Conservation (phyloP, 371 early-diverging fungal genomes). For the Apophysomyces variabilis region DNA sequence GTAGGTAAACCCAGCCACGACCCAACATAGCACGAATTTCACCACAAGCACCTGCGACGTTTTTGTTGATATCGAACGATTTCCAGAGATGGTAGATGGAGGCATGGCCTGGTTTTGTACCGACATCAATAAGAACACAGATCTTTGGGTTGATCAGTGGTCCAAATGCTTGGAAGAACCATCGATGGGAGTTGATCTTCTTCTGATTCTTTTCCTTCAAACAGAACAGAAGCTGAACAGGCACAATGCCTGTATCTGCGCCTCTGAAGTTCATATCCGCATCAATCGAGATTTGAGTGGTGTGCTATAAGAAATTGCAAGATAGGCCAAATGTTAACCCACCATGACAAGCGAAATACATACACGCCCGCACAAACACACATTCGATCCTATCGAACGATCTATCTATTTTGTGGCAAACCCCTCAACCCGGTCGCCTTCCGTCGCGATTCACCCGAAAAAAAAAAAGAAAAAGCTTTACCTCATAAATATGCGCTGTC, state of each 20-base stretch:
- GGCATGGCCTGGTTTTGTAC: slow-evolving; percentile 73
- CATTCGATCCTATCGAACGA: no score
- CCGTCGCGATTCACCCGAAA: no score
- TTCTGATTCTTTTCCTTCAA: slow-evolving; percentile 76
- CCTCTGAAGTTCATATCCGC: slow-evolving; percentile 64
- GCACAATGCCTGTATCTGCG: slow-evolving; percentile 70
- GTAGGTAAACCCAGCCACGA: slow-evolving; percentile 58
- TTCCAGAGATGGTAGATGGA: slow-evolving; percentile 82
- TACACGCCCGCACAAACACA: no score
- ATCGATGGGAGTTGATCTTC: slow-evolving; percentile 88
- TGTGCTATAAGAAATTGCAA: slow-evolving; percentile 55
- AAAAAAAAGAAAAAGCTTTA: background rate
- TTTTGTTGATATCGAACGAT: slow-evolving; percentile 75
- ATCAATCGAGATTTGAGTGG: slow-evolving; percentile 76
- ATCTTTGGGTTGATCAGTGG: slow-evolving; percentile 75
- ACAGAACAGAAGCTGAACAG: slow-evolving; percentile 81
- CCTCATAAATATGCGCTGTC: slow-evolving; percentile 89
- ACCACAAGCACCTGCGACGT: slow-evolving; percentile 85
- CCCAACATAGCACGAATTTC: slow-evolving; percentile 85
- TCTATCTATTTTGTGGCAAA: no score
- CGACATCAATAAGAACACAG: slow-evolving; percentile 82
- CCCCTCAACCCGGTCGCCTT: no score
- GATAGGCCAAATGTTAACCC: background rate
- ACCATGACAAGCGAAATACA: no score
- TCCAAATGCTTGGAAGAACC: slow-evolving; percentile 91